Percentiles rank a stretch among this genome's conserved stretches.
phyloP scores from a whole-genome alignment of 768 basidiomycete genomes.

The Phaeotremella fagi region DNA sequence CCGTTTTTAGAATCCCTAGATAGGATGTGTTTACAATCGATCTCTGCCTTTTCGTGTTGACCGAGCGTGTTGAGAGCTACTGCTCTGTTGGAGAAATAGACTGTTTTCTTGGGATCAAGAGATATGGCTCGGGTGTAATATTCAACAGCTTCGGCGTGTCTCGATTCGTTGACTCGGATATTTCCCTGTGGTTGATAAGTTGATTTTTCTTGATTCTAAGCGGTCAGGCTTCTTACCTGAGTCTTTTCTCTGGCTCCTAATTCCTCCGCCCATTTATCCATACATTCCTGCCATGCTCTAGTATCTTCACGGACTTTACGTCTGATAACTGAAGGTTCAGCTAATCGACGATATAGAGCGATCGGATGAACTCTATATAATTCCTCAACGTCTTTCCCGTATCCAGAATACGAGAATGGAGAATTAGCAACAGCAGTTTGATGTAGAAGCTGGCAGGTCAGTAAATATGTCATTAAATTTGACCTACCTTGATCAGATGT shows the following conservation, averaged over 20 bases:
- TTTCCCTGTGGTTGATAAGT: conserved; percentile 26
- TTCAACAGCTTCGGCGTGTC: conserved; percentile 36
- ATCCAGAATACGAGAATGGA: conserved; percentile 45
- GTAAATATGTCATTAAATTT: not conserved
- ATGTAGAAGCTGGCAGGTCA: conserved; percentile 36
- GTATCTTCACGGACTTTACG: conserved; percentile 22
- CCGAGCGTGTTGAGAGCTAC: conserved; percentile 46
- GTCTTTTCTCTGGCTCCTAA: conserved; percentile 45
- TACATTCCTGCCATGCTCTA: conserved; percentile 43
- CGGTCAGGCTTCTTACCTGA: conserved; percentile 24
- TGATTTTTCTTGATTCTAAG: not conserved
- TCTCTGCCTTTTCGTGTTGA: conserved; percentile 41
- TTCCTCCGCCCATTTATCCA: conserved; percentile 49
- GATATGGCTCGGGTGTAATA: conserved; percentile 48
- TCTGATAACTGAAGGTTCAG: conserved; percentile 33
- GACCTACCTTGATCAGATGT: conserved; percentile 47
- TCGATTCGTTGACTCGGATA: conserved; percentile 31
- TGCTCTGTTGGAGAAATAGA: conserved; percentile 47
- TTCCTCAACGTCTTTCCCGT: conserved; percentile 40
- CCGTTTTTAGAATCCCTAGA: conserved; percentile 39
- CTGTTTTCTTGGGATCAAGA: conserved; percentile 47
- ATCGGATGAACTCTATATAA: conserved; percentile 45
- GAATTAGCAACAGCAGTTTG: conserved; percentile 41
- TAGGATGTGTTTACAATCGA: conserved; percentile 44
- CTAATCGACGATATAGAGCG: conserved; percentile 43